phyloP scores from a whole-genome alignment of 805 yeast genomes.

The Kurtzmaniella cleridarum region DNA sequence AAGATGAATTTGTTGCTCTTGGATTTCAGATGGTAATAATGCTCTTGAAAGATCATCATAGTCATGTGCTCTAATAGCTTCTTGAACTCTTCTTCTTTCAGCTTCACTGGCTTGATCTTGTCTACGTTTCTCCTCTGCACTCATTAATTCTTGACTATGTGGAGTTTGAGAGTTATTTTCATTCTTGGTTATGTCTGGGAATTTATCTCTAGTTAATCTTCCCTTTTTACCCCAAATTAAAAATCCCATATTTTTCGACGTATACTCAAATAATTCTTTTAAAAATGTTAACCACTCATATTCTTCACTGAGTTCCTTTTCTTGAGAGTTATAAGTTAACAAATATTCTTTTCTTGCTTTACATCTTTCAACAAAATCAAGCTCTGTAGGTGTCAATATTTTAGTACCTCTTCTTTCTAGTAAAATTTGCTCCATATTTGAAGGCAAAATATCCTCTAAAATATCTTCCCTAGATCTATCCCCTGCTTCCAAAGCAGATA shows the following conservation, averaged over 20 bases:
- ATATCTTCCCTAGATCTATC: conserved; percentile 60
- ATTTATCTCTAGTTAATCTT: conserved; percentile 9
- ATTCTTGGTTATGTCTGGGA: conserved; percentile 2
- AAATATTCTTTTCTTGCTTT: conserved; percentile 62
- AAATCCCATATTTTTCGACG: conserved; percentile 66
- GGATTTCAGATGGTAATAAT: conserved; percentile 39
- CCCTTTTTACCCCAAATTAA: conserved; percentile 64
- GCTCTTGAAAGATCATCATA: conserved; percentile 25
- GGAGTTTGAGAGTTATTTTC: conserved; percentile 10
- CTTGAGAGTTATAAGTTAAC: conserved; percentile 34
- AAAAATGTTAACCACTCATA: conserved; percentile 86
- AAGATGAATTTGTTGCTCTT: conserved; percentile 38
- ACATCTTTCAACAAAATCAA: conserved; percentile 74
- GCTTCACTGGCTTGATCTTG: conserved; percentile 2
- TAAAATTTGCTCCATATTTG: conserved; percentile 47
- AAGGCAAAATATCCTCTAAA: conserved; percentile 72
- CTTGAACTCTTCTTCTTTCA: conserved; percentile 3
- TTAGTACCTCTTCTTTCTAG: conserved; percentile 27
- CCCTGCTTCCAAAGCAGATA: conserved; percentile 72
- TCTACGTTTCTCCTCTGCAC: conserved; percentile 3
- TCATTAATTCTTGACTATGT: conserved; percentile 18
- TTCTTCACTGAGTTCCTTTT: conserved; percentile 54
- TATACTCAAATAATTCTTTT: conserved; percentile 72
- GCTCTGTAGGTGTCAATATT: conserved; percentile 65
- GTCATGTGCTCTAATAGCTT: conserved; percentile 11